Percentiles rank a stretch among this genome's conserved stretches.
Evolutionary conservation across 129 eudicot genomes (phyloP).

Genomic region (Smallanthus sonchifolius): DNA sequence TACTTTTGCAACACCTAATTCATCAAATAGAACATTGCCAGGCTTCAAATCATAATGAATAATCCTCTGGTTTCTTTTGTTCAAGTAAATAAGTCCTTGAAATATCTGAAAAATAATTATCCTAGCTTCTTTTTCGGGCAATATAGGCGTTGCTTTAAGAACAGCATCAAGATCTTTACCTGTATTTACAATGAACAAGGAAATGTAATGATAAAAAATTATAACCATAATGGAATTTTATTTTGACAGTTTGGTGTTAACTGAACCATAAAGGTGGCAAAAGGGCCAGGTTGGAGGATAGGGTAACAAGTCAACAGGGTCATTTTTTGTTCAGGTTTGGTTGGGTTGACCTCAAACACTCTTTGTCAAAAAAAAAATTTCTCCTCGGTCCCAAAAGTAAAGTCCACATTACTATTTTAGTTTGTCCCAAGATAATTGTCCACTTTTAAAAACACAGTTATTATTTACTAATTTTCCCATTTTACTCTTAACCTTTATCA

Average conservation of each 20-base stretch:
- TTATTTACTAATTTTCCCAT: neutral
- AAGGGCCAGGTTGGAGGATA: neutral
- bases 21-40: constrained; percentile 95
- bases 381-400: neutral
- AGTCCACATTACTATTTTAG: no score
- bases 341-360: neutral
- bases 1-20: constrained; percentile 89
- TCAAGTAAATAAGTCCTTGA: constrained; percentile 94
- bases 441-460: neutral
- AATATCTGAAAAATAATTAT: constrained; percentile 86
- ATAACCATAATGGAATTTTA: neutral
- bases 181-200: constrained; percentile 15
- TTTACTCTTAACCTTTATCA: neutral
- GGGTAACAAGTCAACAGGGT: neutral
- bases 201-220: neutral
- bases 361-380: neutral
- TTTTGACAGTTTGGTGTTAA: neutral
- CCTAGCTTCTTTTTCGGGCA: constrained; percentile 95
- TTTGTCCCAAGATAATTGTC: neutral
- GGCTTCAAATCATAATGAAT: constrained; percentile 99
- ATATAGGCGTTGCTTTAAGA: constrained; percentile 73
- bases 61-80: constrained; percentile 83
- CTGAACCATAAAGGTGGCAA: neutral
- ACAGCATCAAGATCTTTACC: constrained; percentile 99
- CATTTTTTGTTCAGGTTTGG: neutral